Conservation (phyloP, 2,329 filamentous ascomycete genomes). For the Clarireedia paspali region DNA sequence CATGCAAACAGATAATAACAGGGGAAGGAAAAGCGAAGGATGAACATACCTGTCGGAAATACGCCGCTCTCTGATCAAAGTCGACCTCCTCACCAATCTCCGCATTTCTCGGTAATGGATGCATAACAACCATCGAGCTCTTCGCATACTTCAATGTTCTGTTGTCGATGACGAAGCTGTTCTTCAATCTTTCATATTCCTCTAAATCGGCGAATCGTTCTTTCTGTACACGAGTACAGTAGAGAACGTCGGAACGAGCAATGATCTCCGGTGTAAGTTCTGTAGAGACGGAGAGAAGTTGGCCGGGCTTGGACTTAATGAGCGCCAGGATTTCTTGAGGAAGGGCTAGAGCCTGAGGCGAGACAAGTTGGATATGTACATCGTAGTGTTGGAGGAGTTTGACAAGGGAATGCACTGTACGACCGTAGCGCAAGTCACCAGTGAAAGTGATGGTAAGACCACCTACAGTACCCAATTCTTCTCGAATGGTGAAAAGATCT, state of each 20-base stretch:
- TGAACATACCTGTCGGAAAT: slow-evolving; percentile 91
- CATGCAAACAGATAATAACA: not conserved
- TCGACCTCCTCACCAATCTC: slow-evolving; percentile 96
- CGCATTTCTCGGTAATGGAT: slow-evolving; percentile 86
- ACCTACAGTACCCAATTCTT: slow-evolving; percentile 92
- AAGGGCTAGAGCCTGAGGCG: slow-evolving; percentile 70
- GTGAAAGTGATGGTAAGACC: slow-evolving; percentile 94
- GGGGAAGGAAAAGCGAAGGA: not conserved
- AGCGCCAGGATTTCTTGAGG: slow-evolving; percentile 67
- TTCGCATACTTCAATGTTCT: slow-evolving; percentile 85
- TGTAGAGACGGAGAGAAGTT: slow-evolving; percentile 69
- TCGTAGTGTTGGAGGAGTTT: slow-evolving; percentile 95
- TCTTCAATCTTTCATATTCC: slow-evolving; percentile 82
- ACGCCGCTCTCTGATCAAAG: slow-evolving; percentile 92
- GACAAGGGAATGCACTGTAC: slow-evolving; percentile 90
- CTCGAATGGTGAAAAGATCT: slow-evolving; percentile 95
- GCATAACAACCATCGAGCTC: slow-evolving; percentile 87
- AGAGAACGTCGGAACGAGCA: slow-evolving; percentile 80
- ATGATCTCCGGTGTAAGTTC: slow-evolving; percentile 82
- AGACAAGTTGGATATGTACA: slow-evolving; percentile 85
- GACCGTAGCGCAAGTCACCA: slow-evolving; percentile 86
- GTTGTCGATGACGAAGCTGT: slow-evolving; percentile 85
- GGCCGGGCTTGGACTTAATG: slow-evolving; percentile 61
- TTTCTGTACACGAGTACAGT: slow-evolving; percentile 95
- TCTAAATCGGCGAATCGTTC: slow-evolving; percentile 80